phyloP scores from a whole-genome alignment of 352 stramenopile species.

The Phytopythium chamaehyphon region DNA sequence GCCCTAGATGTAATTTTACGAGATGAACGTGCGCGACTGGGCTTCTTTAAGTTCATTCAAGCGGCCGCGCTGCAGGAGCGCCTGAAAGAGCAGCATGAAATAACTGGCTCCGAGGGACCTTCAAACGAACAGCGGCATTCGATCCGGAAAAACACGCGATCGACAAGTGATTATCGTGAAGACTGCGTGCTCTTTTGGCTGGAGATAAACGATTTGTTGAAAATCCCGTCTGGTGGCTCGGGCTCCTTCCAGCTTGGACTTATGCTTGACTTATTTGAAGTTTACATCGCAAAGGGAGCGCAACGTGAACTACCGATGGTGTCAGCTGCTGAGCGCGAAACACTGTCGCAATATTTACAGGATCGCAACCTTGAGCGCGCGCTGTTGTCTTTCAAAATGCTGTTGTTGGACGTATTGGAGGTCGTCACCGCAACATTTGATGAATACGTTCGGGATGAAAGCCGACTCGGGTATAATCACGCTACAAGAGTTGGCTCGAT shows the following conservation, averaged over 20 bases:
- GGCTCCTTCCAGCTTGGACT: conserved; percentile 53
- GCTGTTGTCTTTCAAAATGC: conserved; percentile 54
- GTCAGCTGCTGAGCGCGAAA: conserved; percentile 36
- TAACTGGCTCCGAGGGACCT: neutral
- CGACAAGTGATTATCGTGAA: conserved; percentile 42
- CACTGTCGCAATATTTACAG: conserved; percentile 35
- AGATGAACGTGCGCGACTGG: conserved; percentile 47
- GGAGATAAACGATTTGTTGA: conserved; percentile 61
- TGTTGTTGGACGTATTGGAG: conserved; percentile 54
- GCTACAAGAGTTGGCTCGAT: conserved; percentile 35
- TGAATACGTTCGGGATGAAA: conserved; percentile 40
- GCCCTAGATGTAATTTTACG: conserved; percentile 47
- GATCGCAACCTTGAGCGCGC: conserved; percentile 40
- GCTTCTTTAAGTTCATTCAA: conserved; percentile 53
- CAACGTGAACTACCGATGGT: conserved; percentile 49
- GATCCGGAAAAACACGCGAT: neutral
- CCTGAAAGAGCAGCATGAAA: conserved; percentile 12
- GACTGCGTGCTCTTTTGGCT: conserved; percentile 71
- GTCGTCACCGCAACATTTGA: conserved; percentile 55
- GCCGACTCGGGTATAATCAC: conserved; percentile 32
- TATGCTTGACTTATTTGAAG: conserved; percentile 57
- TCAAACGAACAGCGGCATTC: neutral
- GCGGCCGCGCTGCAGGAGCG: conserved; percentile 34
- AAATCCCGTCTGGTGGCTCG: conserved; percentile 34
- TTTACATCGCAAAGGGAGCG: conserved; percentile 40